Base-by-base conservation (phyloP, 768 basidiomycete genomes). In the Leccinellum luteum region DNA sequence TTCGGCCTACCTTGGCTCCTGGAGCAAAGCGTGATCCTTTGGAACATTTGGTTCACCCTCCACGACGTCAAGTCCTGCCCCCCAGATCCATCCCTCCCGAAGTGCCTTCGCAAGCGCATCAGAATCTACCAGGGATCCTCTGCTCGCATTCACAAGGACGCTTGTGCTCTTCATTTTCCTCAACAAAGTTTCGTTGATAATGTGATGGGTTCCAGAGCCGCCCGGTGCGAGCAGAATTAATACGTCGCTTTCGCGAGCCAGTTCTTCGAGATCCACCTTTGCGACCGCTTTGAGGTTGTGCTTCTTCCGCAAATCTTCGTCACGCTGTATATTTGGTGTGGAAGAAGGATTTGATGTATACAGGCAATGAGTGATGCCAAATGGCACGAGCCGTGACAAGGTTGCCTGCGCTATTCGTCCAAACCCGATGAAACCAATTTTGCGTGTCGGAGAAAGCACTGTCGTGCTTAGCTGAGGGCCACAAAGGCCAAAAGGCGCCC, bases 401-500 rank as follows among this genome's bases (percentile, higher is more conserved):
- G 89, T 90, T 21, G 88, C 88, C 65, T 94, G 92, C 0, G 94
- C 85, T 64, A 98, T 98, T 25, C 96, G 85, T 6, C 96, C 96
- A 64, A 98, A 98, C 13, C 97, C 97, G 31, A 98, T 78, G 75
- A 98, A 97, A 1, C 93, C 94, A 2, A 87, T 84, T 1, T 87
- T 95, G 44, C 87, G 84, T 8, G 69, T 79, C 3, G 79, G 79
- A 7, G 81, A 76, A 15, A 76, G 64, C 2, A 66, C 56, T 1
- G 80, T 79, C 0, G 85, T 73, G 72, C 87, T 86, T 19, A 91
- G 74, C 68, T 94, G 92, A 1, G 85, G 89, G 0, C 96, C 95
- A 62, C 91, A 93, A 63, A 95, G 83, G 13, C 78, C 75, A 73
- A 93, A 94, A 0, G 95, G 96, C 0, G 85, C 74, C 90, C 94